Evolutionary conservation across 495 filamentous ascomycete genomes (phyloP).

Genomic region (Rostrohypoxylon terebratum): DNA sequence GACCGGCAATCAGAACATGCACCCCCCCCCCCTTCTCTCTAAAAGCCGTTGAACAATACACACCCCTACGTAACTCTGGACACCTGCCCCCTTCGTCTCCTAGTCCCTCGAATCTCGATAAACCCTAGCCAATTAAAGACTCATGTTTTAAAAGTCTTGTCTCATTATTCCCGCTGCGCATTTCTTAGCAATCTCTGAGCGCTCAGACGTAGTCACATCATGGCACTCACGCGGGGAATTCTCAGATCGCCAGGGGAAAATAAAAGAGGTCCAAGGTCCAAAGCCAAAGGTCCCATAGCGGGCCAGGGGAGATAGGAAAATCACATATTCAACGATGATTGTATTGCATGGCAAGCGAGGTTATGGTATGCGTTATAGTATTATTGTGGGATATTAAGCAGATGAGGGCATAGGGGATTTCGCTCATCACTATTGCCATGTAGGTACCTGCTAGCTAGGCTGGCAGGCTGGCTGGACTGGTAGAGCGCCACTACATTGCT

Average conservation of each 20-base stretch:
- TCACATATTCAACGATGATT: conserved; percentile 13
- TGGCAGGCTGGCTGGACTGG: conserved; percentile 1
- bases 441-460: conserved; percentile 12
- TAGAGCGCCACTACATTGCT: background rate
- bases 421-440: conserved; percentile 27
- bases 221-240: conserved; percentile 44
- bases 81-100: conserved; percentile 37
- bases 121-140: conserved; percentile 46
- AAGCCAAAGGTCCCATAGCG: conserved; percentile 1
- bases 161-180: conserved; percentile 50
- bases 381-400: conserved; percentile 39
- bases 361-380: conserved; percentile 23
- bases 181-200: conserved; percentile 47
- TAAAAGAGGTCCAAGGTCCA: conserved; percentile 7
- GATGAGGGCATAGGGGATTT: conserved; percentile 37
- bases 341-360: conserved; percentile 29
- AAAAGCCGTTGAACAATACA: conserved; percentile 49
- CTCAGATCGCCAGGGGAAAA: conserved; percentile 42
- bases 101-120: conserved; percentile 50
- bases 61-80: conserved; percentile 31
- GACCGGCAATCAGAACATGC: conserved; percentile 48
- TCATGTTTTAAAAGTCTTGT: conserved; percentile 44
- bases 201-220: conserved; percentile 46
- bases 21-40: conserved; percentile 46
- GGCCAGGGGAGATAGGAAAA: background rate